These are phyloP conservation scores for Avena eriantha DNA, from an alignment of 176 grass and related monocot species.

Conservation along the genomic window DNA sequence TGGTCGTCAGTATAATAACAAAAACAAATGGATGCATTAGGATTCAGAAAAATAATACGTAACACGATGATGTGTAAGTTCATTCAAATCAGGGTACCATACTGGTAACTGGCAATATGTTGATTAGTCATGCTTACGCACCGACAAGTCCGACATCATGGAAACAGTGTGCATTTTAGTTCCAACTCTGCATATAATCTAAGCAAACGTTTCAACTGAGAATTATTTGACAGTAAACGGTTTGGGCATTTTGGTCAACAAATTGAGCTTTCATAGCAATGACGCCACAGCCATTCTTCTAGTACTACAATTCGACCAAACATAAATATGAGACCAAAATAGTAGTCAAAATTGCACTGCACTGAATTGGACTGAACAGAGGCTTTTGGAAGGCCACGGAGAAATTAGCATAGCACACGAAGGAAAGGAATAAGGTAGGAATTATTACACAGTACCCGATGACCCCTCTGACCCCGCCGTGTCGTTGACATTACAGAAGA, in stretches of 20 bases:
- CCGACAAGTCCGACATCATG: neutral
- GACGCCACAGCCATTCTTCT: neutral
- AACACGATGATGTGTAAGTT: too few relatives aligned
- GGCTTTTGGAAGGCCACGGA: neutral
- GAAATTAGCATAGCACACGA: too few relatives aligned
- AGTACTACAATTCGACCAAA: neutral
- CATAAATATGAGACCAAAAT: too few relatives aligned
- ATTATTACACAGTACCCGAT: too few relatives aligned
- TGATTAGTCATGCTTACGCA: constrained; percentile 3
- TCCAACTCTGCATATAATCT: too few relatives aligned
- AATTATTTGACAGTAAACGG: neutral
- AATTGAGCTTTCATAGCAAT: neutral
- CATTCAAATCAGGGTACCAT: too few relatives aligned
- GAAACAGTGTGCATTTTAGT: neutral
- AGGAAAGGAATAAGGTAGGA: too few relatives aligned
- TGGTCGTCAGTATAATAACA: neutral
- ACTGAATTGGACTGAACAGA: neutral
- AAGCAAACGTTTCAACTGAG: neutral
- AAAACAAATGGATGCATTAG: constrained; percentile 14
- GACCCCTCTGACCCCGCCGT: too few relatives aligned
- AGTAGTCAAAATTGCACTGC: constrained; percentile 29
- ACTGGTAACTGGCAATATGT: neutral
- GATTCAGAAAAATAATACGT: neutral
- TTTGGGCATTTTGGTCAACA: constrained; percentile 26
- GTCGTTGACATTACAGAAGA: too few relatives aligned